Conservation (phyloP, 2,329 filamentous ascomycete genomes). For the Penicillium sp. region DNA sequence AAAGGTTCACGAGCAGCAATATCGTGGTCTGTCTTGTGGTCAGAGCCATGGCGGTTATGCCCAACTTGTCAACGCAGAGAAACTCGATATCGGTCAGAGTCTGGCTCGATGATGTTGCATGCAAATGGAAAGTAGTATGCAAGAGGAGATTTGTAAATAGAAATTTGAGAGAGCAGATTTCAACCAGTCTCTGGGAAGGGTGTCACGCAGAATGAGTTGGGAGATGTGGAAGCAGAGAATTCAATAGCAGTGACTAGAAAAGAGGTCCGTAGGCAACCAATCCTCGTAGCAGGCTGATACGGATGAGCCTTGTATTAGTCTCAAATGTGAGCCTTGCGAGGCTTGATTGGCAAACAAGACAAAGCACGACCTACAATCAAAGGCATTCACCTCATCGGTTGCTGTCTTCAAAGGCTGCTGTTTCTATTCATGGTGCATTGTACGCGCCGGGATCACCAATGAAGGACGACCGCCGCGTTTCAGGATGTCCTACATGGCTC, state of each 20-base stretch:
- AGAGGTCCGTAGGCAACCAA: slow-evolving; percentile 2
- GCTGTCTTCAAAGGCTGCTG: slow-evolving; percentile 2
- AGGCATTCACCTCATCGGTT: slow-evolving; percentile 6
- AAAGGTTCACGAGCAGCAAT: slow-evolving; percentile 21
- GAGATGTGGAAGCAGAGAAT: not conserved
- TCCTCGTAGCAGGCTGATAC: slow-evolving; percentile 6
- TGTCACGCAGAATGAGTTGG: not conserved
- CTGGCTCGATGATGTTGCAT: too few relatives aligned
- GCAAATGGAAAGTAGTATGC: too few relatives aligned
- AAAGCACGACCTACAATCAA: not conserved
- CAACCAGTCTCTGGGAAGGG: not conserved
- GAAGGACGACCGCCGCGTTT: slow-evolving; percentile 19
- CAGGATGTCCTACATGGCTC: slow-evolving; percentile 19
- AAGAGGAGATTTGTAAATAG: too few relatives aligned
- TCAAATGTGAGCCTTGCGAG: slow-evolving; percentile 1
- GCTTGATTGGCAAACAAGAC: not conserved
- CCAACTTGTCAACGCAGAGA: slow-evolving; percentile 11
- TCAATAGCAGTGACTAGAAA: not conserved
- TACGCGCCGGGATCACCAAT: slow-evolving; percentile 29
- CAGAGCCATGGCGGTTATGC: slow-evolving; percentile 5
- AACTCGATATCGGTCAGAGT: not conserved
- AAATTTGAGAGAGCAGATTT: not conserved
- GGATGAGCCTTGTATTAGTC: not conserved
- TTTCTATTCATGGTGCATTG: slow-evolving; percentile 20
- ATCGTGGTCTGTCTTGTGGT: slow-evolving; percentile 6